Evolutionary conservation across 768 basidiomycete genomes (phyloP).

Genomic region (Tylopilus plumbeoviolaceoides): DNA sequence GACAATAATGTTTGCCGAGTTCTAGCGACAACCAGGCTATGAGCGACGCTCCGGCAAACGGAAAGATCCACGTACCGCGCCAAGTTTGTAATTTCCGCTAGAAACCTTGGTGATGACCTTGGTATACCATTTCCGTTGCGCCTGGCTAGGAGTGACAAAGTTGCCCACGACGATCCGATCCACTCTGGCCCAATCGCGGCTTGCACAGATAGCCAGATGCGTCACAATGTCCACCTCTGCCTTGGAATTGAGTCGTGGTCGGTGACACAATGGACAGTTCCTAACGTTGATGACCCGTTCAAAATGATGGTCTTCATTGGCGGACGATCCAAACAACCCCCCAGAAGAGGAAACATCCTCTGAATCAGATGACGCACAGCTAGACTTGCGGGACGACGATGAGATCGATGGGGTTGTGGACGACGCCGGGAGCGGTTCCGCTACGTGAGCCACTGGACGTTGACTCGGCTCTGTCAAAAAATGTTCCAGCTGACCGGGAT

Average conservation of each 20-base stretch:
- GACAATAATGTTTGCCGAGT: constrained; percentile 97
- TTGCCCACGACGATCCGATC: constrained; percentile 89
- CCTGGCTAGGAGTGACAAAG: constrained; percentile 91
- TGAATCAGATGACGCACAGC: constrained; percentile 44
- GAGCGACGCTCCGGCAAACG: background rate
- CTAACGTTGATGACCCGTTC: constrained; percentile 95
- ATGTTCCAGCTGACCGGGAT: constrained; percentile 12
- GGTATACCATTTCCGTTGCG: constrained; percentile 96
- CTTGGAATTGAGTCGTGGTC: constrained; percentile 78
- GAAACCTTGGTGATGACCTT: constrained; percentile 85
- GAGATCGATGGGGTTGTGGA: constrained; percentile 6
- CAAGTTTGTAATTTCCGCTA: constrained; percentile 82
- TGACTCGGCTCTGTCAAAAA: constrained; percentile 47
- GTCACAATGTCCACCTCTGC: constrained; percentile 94
- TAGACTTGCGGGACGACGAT: constrained; percentile 28
- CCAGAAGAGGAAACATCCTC: constrained; percentile 33
- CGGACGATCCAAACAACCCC: constrained; percentile 5
- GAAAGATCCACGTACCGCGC: constrained; percentile 55
- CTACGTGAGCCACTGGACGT: constrained; percentile 36
- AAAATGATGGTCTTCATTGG: constrained; percentile 36
- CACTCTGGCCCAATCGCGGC: constrained; percentile 86
- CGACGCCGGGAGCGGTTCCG: constrained; percentile 23
- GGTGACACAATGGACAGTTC: constrained; percentile 91
- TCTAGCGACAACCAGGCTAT: constrained; percentile 41
- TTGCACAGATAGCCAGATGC: constrained; percentile 94